Evolutionary conservation across 495 filamentous ascomycete genomes (phyloP), one percentile per base, ranked within the genome.

Genomic region (Pseudomonodictys pantanalensis): DNA sequence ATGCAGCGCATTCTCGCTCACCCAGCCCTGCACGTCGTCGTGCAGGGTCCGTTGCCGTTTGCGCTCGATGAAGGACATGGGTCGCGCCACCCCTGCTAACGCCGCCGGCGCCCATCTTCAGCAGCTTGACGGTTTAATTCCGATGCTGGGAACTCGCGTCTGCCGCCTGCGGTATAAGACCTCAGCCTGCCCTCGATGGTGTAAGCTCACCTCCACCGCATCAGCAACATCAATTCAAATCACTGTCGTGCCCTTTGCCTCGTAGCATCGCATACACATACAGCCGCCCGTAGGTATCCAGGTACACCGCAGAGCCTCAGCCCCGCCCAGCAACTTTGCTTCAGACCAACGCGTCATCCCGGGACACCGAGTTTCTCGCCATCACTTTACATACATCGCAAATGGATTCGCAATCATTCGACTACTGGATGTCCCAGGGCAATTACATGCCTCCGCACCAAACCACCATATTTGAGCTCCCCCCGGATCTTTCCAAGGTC

Each of bases 401-500:
- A 64, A 68, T 68, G 65, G 65, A 68, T 39, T 50, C 65, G n/a
- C 65, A 68, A 55, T 58, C 60, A 23, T 68, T 57, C 56, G 60
- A 68, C 23, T 68, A 68, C 43, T 68, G 65, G 65, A 24, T 64
- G 18, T 56, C 49, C 5, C 65, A 68, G 50, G 56, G 56, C 44
- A 60, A 64, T 29, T 59, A 59, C 52, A 50, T 58, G 12, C 54
- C 61, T 3, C 56, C 65, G 15, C 61, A 68, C 38, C 65, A 68
- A 51, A 64, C 65, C 20, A 49, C 47, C 22, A 35, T 68, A 49
- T 68, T 68, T 32, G 65, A 68, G 47, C 35, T 68, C 4, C 61
- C 65, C 8, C 47, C 65, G 12, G 60, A 64, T 43, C 48, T 67
- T 1, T 59, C 60, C 38, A 62, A 63, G 29, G 59, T 67, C 30